phyloP scores from a whole-genome alignment of 2,329 filamentous ascomycete genomes.

The Colletotrichum somersetense region DNA sequence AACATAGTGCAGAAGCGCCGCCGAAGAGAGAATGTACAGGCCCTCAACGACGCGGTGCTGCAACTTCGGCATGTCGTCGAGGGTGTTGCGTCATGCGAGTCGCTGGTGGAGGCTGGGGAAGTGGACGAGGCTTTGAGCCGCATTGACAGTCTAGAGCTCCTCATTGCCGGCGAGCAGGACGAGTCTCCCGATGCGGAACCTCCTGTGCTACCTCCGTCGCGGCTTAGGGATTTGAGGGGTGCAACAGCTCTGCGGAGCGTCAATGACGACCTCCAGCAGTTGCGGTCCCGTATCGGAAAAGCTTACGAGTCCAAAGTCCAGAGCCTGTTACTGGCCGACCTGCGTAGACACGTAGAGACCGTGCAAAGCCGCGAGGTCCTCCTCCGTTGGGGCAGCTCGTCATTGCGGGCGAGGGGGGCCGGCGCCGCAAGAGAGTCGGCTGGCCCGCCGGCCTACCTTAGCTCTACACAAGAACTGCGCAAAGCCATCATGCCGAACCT shows the following conservation, averaged over 20 bases:
- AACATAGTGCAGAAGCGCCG: constrained; percentile 87
- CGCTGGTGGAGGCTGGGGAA: constrained; percentile 84
- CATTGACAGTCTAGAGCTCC: constrained; percentile 81
- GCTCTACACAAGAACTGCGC: constrained; percentile 78
- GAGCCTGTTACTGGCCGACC: constrained; percentile 80
- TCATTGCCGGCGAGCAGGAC: constrained; percentile 80
- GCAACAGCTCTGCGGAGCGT: constrained; percentile 86
- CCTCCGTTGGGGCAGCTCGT: constrained; percentile 85
- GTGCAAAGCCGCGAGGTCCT: constrained; percentile 81
- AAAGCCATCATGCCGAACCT: constrained; percentile 78
- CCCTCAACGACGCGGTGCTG: constrained; percentile 83
- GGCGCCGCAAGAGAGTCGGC: constrained; percentile 75
- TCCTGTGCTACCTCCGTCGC: constrained; percentile 50
- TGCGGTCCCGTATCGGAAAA: constrained; percentile 86
- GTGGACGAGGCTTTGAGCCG: constrained; percentile 83
- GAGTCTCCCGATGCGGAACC: constrained; percentile 48
- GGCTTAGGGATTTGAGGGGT: constrained; percentile 77
- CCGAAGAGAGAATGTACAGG: constrained; percentile 85
- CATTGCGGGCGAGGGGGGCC: constrained; percentile 76
- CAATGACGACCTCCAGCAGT: constrained; percentile 78
- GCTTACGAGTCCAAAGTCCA: constrained; percentile 87
- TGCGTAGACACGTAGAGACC: constrained; percentile 82
- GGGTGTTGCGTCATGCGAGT: constrained; percentile 81
- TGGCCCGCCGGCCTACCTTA: constrained; percentile 82
- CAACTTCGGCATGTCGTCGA: constrained; percentile 86